phyloP scores from a whole-genome alignment of 2,329 filamentous ascomycete species.

The Ceratocystis albifundus region DNA sequence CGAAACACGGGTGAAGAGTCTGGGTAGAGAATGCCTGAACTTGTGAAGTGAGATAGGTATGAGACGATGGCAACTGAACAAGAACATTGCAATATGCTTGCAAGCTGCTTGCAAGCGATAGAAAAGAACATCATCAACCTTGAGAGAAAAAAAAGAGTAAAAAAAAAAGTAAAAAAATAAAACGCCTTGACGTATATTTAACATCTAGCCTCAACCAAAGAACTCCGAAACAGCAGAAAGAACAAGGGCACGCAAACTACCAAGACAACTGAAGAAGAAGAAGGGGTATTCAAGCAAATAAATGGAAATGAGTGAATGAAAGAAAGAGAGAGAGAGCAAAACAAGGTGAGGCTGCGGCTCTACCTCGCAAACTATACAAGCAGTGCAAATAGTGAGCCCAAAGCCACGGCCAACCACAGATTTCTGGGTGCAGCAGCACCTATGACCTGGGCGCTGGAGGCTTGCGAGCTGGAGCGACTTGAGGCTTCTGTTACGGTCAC shows the following conservation, averaged over 20 bases:
- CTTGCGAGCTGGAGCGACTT: conserved; percentile 30
- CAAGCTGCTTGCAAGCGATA: too few relatives aligned
- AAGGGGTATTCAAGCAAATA: conserved; percentile 4
- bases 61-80: background rate
- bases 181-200: background rate
- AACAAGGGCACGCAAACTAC: background rate
- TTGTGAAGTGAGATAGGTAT: conserved; percentile 24
- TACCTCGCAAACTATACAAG: background rate
- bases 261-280: background rate
- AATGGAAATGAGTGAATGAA: background rate
- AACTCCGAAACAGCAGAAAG: background rate
- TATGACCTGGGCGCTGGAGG: conserved; percentile 26
- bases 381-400: conserved; percentile 1
- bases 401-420: background rate
- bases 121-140: too few relatives aligned
- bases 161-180: too few relatives aligned
- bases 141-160: too few relatives aligned
- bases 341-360: background rate
- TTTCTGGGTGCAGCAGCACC: background rate
- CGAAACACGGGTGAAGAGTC: conserved; percentile 39
- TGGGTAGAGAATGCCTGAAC: conserved; percentile 38
- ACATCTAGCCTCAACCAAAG: background rate
- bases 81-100: background rate
- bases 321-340: background rate
- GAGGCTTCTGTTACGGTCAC: conserved; percentile 41